Conservation (phyloP, 331 rosid genomes). For the Quercus tomentella region DNA sequence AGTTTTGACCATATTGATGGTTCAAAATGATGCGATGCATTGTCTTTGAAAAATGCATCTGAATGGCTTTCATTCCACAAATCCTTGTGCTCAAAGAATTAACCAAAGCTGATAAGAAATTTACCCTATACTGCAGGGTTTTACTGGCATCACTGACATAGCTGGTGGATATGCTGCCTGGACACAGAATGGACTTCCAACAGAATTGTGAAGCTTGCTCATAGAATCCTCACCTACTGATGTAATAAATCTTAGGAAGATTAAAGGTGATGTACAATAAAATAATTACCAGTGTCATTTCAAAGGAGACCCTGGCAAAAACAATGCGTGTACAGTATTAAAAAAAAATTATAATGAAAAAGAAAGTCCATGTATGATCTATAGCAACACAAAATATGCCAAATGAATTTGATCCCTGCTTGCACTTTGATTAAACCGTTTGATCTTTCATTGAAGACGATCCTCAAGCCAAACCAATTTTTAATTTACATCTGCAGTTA, state of each 20-base stretch:
- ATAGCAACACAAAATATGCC: not conserved
- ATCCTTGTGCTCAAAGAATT: not conserved
- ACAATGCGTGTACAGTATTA: not conserved
- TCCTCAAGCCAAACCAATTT: not conserved
- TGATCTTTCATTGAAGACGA: no score
- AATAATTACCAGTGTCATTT: not conserved
- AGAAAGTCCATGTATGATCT: not conserved
- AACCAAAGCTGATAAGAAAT: not conserved
- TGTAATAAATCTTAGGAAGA: not conserved
- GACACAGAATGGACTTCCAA: constrained; percentile 71
- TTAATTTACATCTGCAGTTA: not conserved
- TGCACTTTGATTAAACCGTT: no score
- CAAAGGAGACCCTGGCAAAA: not conserved
- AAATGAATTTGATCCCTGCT: no score
- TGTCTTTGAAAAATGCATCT: not conserved
- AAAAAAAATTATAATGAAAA: not conserved
- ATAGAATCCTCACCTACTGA: not conserved
- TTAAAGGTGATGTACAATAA: not conserved
- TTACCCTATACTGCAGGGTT: constrained; percentile 45
- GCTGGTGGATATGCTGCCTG: constrained; percentile 92
- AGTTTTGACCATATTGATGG: no score
- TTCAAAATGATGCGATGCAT: not conserved
- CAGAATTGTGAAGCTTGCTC: constrained; percentile 34
- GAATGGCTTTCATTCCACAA: not conserved
- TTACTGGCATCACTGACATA: constrained; percentile 62